Evolutionary conservation across 108 stramenopile genomes (phyloP).

Genomic region (Nannochloropsis oceanica): DNA sequence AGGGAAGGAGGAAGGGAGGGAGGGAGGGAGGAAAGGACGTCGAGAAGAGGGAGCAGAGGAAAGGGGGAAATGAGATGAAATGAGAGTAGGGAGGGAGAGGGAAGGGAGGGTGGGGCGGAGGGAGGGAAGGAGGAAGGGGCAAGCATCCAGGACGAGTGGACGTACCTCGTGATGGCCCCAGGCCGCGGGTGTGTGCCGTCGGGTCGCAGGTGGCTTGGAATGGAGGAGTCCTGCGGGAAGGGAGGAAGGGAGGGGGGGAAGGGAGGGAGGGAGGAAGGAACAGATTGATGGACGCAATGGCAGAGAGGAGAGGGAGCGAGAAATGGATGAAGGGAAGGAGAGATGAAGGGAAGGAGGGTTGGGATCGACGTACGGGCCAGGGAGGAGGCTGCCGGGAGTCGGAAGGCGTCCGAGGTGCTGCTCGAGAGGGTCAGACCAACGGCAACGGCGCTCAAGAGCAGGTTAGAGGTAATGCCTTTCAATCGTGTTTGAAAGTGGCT

Average conservation of each 20-base stretch:
- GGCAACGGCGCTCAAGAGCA: neutral
- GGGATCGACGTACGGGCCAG: neutral
- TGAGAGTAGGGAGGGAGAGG: neutral
- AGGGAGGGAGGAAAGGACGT: neutral
- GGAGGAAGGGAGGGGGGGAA: neutral
- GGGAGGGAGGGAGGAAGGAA: neutral
- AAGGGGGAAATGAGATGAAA: too few species aligned
- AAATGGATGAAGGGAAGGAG: neutral
- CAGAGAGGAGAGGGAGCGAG: neutral
- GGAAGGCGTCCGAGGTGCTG: neutral
- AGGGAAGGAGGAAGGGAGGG: too few species aligned
- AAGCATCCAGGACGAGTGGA: neutral
- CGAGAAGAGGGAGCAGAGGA: neutral
- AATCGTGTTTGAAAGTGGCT: too few species aligned
- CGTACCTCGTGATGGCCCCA: neutral
- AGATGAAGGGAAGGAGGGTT: neutral
- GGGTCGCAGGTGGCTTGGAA: neutral
- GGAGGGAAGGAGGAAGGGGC: too few species aligned
- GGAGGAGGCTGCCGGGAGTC: neutral
- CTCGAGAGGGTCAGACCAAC: neutral
- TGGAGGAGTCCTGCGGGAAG: neutral
- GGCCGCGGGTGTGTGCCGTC: neutral
- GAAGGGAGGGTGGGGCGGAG: neutral
- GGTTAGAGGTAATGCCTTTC: neutral
- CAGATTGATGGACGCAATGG: neutral